phyloP scores from a whole-genome alignment of 345 rosid species.

The Heritiera littoralis region DNA sequence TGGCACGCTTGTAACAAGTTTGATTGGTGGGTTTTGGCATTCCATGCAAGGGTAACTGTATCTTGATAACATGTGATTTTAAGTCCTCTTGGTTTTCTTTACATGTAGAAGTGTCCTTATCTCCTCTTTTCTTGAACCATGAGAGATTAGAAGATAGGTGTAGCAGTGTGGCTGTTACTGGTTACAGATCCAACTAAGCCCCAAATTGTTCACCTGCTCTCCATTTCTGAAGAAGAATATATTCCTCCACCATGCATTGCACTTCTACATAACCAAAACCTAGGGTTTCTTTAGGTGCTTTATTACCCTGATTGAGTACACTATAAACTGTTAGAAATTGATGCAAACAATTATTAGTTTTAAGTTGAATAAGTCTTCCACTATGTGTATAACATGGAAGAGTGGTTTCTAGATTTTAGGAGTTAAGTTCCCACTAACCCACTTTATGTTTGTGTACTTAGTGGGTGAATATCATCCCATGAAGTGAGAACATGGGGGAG shows the following conservation, averaged over 20 bases:
- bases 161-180: not conserved
- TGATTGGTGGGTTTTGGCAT: not conserved
- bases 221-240: not conserved
- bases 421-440: too few relatives aligned
- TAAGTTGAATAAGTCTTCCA: too few relatives aligned
- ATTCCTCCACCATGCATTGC: not conserved
- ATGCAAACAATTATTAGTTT: too few relatives aligned
- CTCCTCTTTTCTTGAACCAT: not conserved
- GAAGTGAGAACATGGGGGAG: too few relatives aligned
- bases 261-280: not conserved
- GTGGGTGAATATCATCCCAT: too few relatives aligned
- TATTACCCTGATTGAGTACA: not conserved
- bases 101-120: not conserved
- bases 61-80: not conserved
- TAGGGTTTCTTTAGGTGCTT: not conserved
- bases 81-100: not conserved
- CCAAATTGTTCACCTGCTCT: not conserved
- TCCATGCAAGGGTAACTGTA: not conserved
- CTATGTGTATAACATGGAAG: too few relatives aligned
- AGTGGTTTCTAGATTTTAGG: too few relatives aligned
- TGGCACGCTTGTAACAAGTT: not conserved
- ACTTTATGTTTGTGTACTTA: too few relatives aligned
- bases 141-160: conserved; percentile 4
- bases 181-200: not conserved
- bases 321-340: too few relatives aligned